These are phyloP conservation scores for Rhizophagus sp. DNA, from an alignment of 192 early-diverging fungal species.

Conservation along the genomic window DNA sequence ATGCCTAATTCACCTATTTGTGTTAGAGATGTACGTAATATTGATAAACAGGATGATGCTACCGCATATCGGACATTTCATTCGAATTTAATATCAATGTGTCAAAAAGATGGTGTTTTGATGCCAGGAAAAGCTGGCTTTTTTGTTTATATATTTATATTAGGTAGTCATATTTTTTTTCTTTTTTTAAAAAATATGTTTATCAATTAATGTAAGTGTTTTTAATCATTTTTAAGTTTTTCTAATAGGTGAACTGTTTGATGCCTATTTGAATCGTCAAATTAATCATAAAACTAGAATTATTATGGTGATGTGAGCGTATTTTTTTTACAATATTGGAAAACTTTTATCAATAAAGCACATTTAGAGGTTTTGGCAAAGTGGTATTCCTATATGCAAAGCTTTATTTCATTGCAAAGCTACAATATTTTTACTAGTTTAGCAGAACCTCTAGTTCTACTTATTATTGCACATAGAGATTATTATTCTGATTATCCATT, in stretches of 20 bases:
- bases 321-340: not conserved
- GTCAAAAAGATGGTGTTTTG: not conserved
- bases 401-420: not conserved
- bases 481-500: slow-evolving; percentile 6
- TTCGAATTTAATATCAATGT: not conserved
- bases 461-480: not conserved
- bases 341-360: not conserved
- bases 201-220: not conserved
- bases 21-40: not conserved
- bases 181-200: not conserved
- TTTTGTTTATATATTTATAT: not conserved
- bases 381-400: not conserved
- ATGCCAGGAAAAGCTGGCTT: not conserved
- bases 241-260: not conserved
- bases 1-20: not conserved
- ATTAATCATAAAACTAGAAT: not conserved
- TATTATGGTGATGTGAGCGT: not conserved
- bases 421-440: not conserved
- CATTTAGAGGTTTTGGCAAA: not conserved
- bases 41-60: not conserved
- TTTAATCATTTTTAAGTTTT: not conserved
- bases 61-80: not conserved
- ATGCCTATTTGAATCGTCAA: not conserved
- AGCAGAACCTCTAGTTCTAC: not conserved
- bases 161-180: no score